Base-by-base conservation (phyloP, 805 yeast species). In the Tetrapisispora fleetii region DNA sequence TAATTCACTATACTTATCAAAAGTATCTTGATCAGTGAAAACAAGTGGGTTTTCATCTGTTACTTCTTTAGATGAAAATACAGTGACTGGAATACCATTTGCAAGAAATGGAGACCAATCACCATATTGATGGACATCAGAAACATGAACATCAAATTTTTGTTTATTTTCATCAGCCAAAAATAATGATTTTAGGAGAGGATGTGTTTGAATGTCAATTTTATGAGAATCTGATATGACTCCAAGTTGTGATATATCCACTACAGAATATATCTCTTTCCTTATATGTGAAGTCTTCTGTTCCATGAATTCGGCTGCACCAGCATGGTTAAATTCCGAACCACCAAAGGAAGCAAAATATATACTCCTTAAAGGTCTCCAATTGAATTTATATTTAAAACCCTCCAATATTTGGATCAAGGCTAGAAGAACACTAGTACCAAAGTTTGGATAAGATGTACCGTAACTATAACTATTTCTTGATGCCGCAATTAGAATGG, bases 321-420 rank as follows among this genome's bases (percentile, higher is more conserved):
- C 98, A 0, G 93, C 95, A 54, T 74, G 68, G 60, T 89, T 89
- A 58, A 83, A 88, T 52, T 81, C 80, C 0, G 84, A 70, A 1
- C 85, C 96, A 57, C 90, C 95, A 70, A 85, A 88, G 0, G 95
- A 85, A 0, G 80, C 79, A 67, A 90, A 89, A 58, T 83, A 82
- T 14, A 90, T 81, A 3, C 90, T 74, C 62, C 98, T 76, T 37
- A 88, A 64, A 0, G 98, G 97, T 42, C 72, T 70, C 97, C 97
- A 90, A 51, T 81, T 79, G 56, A 74, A 75, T 36, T 80, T 71
- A 46, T 78, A 72, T 50, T 77, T 80, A 63, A 89, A 68, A 27
- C 78, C 72, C 19, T 86, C 79, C 47, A 89, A 78, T 0, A 85
- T 63, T 49, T 83, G 78, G 10, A 85, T 78, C 50, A 90, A 65